These are phyloP conservation scores for Eucalyptus camaldulensis DNA, from an alignment of 345 rosid species.

Conservation along the genomic window DNA sequence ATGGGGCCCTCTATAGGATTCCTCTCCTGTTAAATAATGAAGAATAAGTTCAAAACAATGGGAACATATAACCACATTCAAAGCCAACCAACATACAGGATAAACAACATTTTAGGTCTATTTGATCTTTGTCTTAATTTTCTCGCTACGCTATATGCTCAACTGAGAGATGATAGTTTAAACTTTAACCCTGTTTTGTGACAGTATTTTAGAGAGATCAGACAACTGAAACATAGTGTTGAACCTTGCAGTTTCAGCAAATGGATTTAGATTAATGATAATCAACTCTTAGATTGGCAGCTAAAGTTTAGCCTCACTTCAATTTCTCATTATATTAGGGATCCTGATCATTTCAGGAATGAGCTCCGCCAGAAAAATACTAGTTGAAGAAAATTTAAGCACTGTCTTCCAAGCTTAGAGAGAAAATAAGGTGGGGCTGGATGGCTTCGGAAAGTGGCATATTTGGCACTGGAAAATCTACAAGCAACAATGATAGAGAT, in stretches of 20 bases:
- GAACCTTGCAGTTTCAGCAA: neutral
- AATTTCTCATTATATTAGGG: neutral
- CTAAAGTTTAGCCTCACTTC: neutral
- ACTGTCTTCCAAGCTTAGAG: neutral
- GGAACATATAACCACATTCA: neutral
- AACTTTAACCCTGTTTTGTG: neutral
- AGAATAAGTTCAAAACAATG: neutral
- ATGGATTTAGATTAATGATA: neutral
- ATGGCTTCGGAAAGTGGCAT: neutral
- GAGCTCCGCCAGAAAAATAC: neutral
- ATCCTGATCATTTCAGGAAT: neutral
- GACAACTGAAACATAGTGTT: neutral
- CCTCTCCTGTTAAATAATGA: constrained; percentile 49
- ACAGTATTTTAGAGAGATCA: neutral
- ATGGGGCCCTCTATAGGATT: constrained; percentile 91
- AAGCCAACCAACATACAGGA: neutral
- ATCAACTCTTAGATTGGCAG: neutral
- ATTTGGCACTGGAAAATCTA: neutral
- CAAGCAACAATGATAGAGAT: neutral
- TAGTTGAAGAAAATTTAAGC: neutral
- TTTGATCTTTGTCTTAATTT: neutral
- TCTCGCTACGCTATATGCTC: neutral
- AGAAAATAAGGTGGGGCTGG: neutral
- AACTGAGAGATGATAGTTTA: neutral
- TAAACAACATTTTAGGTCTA: neutral